These are phyloP conservation scores for Amylocystis lapponica DNA, from an alignment of 768 basidiomycete species.

Conservation along the genomic window DNA sequence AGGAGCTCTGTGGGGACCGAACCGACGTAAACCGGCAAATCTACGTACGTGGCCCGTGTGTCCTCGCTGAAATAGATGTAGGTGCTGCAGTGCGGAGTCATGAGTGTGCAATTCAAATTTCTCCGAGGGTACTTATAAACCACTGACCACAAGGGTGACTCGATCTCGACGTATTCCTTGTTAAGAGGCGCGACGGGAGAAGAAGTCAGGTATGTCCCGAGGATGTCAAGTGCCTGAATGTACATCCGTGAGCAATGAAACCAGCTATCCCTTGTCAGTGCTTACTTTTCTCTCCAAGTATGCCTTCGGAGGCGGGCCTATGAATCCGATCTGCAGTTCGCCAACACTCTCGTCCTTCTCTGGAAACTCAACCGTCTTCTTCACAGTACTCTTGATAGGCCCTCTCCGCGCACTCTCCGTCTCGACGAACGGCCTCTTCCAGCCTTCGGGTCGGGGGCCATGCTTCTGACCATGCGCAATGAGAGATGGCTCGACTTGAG, in stretches of 20 bases:
- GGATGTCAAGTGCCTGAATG: conserved; percentile 70
- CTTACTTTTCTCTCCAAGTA: conserved; percentile 68
- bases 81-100: conserved; percentile 43
- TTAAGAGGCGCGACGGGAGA: conserved; percentile 76
- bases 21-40: conserved; percentile 72
- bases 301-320: conserved; percentile 69
- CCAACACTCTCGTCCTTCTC: conserved; percentile 96
- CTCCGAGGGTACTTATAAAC: not conserved
- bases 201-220: conserved; percentile 86
- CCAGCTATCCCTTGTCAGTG: too few species aligned
- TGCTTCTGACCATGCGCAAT: conserved; percentile 66
- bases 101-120: conserved; percentile 3
- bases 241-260: too few species aligned
- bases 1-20: conserved; percentile 82
- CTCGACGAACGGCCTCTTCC: conserved; percentile 94
- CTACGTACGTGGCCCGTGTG: conserved; percentile 61
- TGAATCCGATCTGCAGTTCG: conserved; percentile 70
- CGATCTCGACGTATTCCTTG: conserved; percentile 90
- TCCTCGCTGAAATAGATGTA: conserved; percentile 84
- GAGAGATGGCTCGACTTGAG: conserved; percentile 77
- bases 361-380: conserved; percentile 82
- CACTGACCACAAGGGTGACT: conserved; percentile 79
- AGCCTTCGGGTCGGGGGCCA: conserved; percentile 68
- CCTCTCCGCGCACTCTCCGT: conserved; percentile 65
- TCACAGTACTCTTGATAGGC: conserved; percentile 46